Evolutionary conservation across 2,329 filamentous ascomycete genomes (phyloP), one percentile per base, ranked within the genome.

Genomic region (Colletotrichum karsti): DNA sequence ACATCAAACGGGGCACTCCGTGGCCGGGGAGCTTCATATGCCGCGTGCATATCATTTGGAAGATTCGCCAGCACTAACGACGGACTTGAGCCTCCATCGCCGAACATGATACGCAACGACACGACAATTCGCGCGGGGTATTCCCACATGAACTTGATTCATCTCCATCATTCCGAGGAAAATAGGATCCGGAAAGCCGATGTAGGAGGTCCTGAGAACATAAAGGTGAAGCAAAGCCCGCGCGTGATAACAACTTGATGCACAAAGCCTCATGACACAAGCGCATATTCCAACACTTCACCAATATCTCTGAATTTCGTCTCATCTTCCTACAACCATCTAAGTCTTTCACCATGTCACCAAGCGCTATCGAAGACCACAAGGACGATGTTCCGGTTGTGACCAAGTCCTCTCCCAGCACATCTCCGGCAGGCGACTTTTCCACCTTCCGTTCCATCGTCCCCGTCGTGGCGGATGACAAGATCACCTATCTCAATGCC

Each of bases 401-500:
- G 15, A 18, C 33, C 13, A 41, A 59, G 9, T 18, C 56, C 4
- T 5, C 13, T 12, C 55, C 41, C 12, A 4, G 3, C 37, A 13
- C 28, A 7, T 46, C 18, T 13, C 13, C 42, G 1, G 30, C 35
- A 22, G 44, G 46, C 70, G 72, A 41, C 18, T 75, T 75, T 54
- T 70, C 71, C 0, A 39, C 58, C 3, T 70, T 70, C 53, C 71
- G 74, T 3, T 69, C 61, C 20, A 69, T 75, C 1, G 73, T 75
- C 3, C 74, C 74, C 0, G 50, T 74, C 0, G 68, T 72, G 20
- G 54, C 65, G 1, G 58, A 70, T 15, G 62, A 62, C n/a, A 69
- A 71, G 12, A 65, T 70, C 20, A 70, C 73, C 5, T 76, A 76
- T 53, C 73, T 78, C 44, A 77, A 78, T 59, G 72, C 77, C 1